phyloP scores from a whole-genome alignment of 768 basidiomycete species.

The Leucosporidium scottii region DNA sequence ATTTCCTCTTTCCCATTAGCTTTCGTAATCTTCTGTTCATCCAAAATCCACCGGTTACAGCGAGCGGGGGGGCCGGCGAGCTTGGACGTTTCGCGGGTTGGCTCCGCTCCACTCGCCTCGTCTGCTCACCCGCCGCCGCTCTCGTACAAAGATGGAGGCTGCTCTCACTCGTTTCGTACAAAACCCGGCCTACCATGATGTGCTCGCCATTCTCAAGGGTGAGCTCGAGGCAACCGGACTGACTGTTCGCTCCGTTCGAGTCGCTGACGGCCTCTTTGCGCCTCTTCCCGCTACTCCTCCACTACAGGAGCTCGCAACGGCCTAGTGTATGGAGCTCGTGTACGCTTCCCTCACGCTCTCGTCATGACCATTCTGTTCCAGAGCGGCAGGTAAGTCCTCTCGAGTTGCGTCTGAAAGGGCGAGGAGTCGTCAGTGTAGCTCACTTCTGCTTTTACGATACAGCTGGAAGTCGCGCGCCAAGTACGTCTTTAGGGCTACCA shows the following conservation, averaged over 20 bases:
- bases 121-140: background rate
- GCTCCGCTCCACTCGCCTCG: background rate
- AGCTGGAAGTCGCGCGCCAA: constrained; percentile 66
- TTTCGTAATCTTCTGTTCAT: background rate
- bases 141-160: background rate
- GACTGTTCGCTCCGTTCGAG: background rate
- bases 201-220: constrained; percentile 87
- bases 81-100: background rate
- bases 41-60: background rate
- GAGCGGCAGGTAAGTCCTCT: constrained; percentile 68
- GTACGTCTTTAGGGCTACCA: constrained; percentile 73
- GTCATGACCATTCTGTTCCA: constrained; percentile 95
- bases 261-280: background rate
- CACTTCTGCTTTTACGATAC: background rate
- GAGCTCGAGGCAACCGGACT: constrained; percentile 39
- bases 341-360: constrained; percentile 89
- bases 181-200: constrained; percentile 75
- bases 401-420: background rate
- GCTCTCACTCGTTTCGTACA: constrained; percentile 13
- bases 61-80: background rate
- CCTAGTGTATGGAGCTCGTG: constrained; percentile 81
- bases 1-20: background rate
- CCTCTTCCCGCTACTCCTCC: constrained; percentile 4
- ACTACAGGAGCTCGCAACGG: constrained; percentile 56
- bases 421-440: background rate